Conservation (phyloP, 495 filamentous ascomycete genomes). For the Eremomyces bilateralis region DNA sequence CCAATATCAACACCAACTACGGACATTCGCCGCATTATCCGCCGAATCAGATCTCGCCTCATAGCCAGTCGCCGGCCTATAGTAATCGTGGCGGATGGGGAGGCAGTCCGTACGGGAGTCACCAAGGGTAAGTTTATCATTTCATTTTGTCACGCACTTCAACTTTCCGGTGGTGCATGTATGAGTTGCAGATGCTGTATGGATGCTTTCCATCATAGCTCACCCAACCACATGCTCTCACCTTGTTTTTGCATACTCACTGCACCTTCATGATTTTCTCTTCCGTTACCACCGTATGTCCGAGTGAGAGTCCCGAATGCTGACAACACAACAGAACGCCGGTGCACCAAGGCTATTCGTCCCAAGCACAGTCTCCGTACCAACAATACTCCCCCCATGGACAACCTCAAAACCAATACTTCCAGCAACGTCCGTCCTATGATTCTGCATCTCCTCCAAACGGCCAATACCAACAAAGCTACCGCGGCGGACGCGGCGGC, state of each 20-base stretch:
- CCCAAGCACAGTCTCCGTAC: conserved; percentile 27
- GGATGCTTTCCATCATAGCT: too few species aligned
- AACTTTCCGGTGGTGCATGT: too few species aligned
- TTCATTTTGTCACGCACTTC: background rate
- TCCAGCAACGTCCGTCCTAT: conserved; percentile 30
- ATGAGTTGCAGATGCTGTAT: too few species aligned
- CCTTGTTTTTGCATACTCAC: conserved; percentile 1
- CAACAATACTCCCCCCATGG: conserved; percentile 26
- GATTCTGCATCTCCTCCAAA: conserved; percentile 27
- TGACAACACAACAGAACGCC: conserved; percentile 18
- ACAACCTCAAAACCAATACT: conserved; percentile 29
- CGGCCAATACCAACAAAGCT: conserved; percentile 24
- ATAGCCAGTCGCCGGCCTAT: conserved; percentile 40
- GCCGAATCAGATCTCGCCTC: conserved; percentile 23
- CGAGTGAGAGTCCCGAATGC: too few species aligned
- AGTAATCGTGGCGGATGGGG: conserved; percentile 33
- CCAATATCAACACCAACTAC: conserved; percentile 1
- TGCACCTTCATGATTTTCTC: too few species aligned
- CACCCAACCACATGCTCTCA: too few species aligned
- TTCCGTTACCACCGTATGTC: too few species aligned
- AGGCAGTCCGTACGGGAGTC: conserved; percentile 32
- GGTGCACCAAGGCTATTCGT: conserved; percentile 17
- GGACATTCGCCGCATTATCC: conserved; percentile 15
- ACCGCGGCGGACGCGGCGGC: conserved; percentile 31
- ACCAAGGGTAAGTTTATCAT: conserved; percentile 31